These are phyloP conservation scores for Quercus aquifolioides DNA, from an alignment of 306 rosid species.

Conservation along the genomic window DNA sequence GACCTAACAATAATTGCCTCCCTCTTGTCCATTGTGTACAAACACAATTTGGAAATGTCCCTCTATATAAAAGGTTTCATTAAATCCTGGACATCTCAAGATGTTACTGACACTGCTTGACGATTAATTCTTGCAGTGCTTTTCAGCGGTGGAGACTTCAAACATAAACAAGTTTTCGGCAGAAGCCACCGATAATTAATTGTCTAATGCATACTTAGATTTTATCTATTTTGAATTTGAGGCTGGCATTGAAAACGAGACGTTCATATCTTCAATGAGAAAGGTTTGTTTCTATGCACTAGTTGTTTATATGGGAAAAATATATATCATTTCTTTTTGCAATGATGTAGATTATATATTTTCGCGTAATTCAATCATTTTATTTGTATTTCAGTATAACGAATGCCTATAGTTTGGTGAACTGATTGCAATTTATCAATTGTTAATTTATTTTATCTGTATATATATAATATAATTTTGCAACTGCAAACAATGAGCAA, in stretches of 20 bases:
- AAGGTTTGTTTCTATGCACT: slow-evolving; percentile 53
- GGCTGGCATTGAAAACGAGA: slow-evolving; percentile 57
- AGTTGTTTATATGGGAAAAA: not conserved
- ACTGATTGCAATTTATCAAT: not conserved
- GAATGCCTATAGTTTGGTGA: not conserved
- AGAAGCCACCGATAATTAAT: not conserved
- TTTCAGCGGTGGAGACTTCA: not conserved
- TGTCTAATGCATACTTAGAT: slow-evolving; percentile 12
- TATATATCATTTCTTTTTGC: not conserved
- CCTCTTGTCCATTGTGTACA: not conserved
- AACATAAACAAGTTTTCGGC: not conserved
- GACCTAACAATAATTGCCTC: not conserved
- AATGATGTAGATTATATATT: not conserved
- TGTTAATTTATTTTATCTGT: not conserved
- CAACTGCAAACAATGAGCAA: too few relatives aligned
- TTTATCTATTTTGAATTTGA: slow-evolving; percentile 32
- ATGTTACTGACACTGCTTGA: not conserved
- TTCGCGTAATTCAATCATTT: not conserved
- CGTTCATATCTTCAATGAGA: slow-evolving; percentile 79
- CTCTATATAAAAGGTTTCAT: not conserved
- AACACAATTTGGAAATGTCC: not conserved
- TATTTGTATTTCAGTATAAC: not conserved
- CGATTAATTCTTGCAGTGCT: not conserved
- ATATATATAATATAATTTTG: too few relatives aligned
- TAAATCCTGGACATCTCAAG: not conserved